A percentile compares a stretch with the other conserved stretches of the same genome.
Evolutionary conservation across 2,329 filamentous ascomycete genomes (phyloP).

Genomic region (Elsinoe australis): DNA sequence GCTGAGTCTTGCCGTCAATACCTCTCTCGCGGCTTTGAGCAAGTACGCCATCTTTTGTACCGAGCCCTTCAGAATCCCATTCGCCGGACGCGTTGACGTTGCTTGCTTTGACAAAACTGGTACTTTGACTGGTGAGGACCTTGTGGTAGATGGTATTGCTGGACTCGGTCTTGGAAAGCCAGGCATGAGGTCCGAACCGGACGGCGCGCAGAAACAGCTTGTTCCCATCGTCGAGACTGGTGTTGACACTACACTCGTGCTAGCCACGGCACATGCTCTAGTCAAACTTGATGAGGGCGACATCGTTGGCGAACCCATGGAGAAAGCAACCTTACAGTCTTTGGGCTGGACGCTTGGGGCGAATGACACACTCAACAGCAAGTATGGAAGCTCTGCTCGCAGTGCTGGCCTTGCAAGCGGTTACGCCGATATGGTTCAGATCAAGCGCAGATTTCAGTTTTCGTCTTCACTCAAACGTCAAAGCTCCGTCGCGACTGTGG

Average conservation of each 20-base stretch:
- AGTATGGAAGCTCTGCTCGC: slow-evolving; percentile 43
- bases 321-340: slow-evolving; percentile 84
- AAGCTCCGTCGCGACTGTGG: slow-evolving; percentile 82
- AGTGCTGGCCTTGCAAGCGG: slow-evolving; percentile 40
- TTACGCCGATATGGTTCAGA: slow-evolving; percentile 71
- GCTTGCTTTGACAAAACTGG: slow-evolving; percentile 99
- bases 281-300: slow-evolving; percentile 96
- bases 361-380: slow-evolving; percentile 75
- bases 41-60: slow-evolving; percentile 98
- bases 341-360: slow-evolving; percentile 89
- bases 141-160: slow-evolving; percentile 94
- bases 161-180: slow-evolving; percentile 67
- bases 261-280: slow-evolving; percentile 89
- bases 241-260: slow-evolving; percentile 80
- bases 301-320: slow-evolving; percentile 96
- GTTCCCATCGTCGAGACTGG: slow-evolving; percentile 61
- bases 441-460: slow-evolving; percentile 96
- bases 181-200: slow-evolving; percentile 60
- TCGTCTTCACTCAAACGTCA: slow-evolving; percentile 94
- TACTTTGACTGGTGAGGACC: slow-evolving; percentile 88
- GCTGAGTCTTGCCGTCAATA: slow-evolving; percentile 93
- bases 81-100: slow-evolving; percentile 87
- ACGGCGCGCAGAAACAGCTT: slow-evolving; percentile 77
- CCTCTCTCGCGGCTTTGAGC: slow-evolving; percentile 85
- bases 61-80: slow-evolving; percentile 96